Evolutionary conservation across 176 grass and related monocot genomes (phyloP).

Genomic region (Triticum timopheevii): DNA sequence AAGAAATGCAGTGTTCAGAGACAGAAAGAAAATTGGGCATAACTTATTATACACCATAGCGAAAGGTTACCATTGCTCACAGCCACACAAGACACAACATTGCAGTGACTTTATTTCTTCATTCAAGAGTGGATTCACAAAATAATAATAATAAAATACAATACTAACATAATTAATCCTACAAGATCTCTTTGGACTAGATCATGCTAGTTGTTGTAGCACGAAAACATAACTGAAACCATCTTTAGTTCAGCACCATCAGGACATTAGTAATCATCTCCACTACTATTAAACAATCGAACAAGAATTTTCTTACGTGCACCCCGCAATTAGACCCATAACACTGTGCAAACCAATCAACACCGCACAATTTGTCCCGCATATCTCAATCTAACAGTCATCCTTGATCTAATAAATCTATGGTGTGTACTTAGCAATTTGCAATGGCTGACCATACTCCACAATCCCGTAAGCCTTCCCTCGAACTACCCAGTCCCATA

Average conservation of each 20-base stretch:
- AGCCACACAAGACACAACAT: background rate
- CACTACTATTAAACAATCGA: no score
- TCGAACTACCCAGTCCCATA: no score
- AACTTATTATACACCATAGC: background rate
- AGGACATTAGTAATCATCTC: background rate
- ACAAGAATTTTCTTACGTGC: no score
- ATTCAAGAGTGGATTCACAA: background rate
- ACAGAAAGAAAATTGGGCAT: background rate
- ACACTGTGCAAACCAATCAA: no score
- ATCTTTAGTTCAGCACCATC: background rate
- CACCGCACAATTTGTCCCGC: no score
- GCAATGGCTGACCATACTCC: no score
- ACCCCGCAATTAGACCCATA: no score
- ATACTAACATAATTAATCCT: no score
- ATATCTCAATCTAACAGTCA: no score
- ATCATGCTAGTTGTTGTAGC: background rate
- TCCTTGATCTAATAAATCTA: no score
- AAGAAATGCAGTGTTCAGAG: slow-evolving; percentile 4
- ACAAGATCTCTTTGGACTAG: background rate
- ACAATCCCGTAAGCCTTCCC: no score
- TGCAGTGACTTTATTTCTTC: background rate
- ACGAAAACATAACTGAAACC: background rate
- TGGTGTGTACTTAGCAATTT: no score
- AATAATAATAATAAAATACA: background rate
- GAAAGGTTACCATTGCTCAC: background rate